Conservation (phyloP, 75 land plant genomes). For the Cunninghamia lanceolata region DNA sequence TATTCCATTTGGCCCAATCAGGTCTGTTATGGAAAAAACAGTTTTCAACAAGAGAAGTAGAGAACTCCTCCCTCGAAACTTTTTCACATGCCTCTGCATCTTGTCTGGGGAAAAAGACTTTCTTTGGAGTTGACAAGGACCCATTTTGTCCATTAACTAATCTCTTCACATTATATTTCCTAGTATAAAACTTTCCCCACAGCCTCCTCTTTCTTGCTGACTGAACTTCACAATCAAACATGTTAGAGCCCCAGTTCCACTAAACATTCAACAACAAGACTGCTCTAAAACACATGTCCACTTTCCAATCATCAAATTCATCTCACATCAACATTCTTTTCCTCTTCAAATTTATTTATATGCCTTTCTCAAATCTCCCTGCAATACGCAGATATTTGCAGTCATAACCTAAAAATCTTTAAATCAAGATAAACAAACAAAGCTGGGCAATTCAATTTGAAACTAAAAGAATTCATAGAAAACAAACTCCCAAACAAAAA, state of each 20-base stretch:
- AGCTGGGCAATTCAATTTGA: neutral
- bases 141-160: neutral
- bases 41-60: neutral
- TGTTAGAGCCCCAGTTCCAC: neutral
- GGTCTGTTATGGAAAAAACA: neutral
- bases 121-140: neutral
- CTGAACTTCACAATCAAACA: constrained; percentile 8
- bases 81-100: neutral
- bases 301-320: neutral
- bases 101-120: neutral
- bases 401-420: neutral
- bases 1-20: neutral
- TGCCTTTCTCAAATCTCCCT: neutral
- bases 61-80: neutral
- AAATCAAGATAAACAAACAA: neutral
- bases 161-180: neutral
- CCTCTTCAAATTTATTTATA: neutral
- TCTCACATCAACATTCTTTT: neutral
- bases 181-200: constrained; percentile 7
- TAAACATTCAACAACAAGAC: neutral
- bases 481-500: neutral
- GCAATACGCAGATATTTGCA: neutral
- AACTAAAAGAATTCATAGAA: neutral
- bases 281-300: neutral
- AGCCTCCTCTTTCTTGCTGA: neutral